phyloP scores from a whole-genome alignment of 2,329 filamentous ascomycete genomes.

The Nemania diffusa region DNA sequence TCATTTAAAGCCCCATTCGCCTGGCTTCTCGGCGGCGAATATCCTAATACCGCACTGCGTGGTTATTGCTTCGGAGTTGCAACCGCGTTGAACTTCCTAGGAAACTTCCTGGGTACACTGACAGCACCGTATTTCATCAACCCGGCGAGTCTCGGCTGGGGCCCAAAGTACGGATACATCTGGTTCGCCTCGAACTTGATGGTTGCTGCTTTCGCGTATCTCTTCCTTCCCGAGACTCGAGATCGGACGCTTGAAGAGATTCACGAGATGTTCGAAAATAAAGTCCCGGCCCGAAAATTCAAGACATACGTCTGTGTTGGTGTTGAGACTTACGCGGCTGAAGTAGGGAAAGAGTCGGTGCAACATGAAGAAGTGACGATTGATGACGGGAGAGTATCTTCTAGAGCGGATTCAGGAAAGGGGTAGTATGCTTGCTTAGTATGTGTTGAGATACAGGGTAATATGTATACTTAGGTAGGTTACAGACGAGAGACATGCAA shows the following conservation, averaged over 20 bases:
- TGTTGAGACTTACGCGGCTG: slow-evolving; percentile 38
- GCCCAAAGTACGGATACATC: slow-evolving; percentile 53
- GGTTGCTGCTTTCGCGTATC: slow-evolving; percentile 47
- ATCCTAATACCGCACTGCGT: slow-evolving; percentile 54
- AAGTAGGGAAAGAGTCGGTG: slow-evolving; percentile 28
- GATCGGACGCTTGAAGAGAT: slow-evolving; percentile 45
- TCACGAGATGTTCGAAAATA: slow-evolving; percentile 45
- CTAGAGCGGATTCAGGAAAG: neutral
- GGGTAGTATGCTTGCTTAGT: neutral
- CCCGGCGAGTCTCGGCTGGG: slow-evolving; percentile 53
- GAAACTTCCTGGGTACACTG: slow-evolving; percentile 54
- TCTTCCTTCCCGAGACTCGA: slow-evolving; percentile 43
- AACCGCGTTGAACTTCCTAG: slow-evolving; percentile 54
- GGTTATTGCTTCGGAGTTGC: slow-evolving; percentile 53
- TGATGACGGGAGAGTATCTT: slow-evolving; percentile 3
- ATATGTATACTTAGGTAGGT: neutral
- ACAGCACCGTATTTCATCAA: slow-evolving; percentile 58
- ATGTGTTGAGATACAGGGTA: neutral
- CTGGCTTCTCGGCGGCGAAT: slow-evolving; percentile 55
- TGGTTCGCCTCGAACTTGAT: slow-evolving; percentile 54
- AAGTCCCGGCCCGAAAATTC: slow-evolving; percentile 42
- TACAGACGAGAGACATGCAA: neutral
- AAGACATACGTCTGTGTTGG: slow-evolving; percentile 41
- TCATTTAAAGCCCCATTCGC: slow-evolving; percentile 48
- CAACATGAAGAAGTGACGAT: slow-evolving; percentile 23